Evolutionary conservation across 305 asterid genomes (phyloP).

Genomic region (Fraxinus platypoda): DNA sequence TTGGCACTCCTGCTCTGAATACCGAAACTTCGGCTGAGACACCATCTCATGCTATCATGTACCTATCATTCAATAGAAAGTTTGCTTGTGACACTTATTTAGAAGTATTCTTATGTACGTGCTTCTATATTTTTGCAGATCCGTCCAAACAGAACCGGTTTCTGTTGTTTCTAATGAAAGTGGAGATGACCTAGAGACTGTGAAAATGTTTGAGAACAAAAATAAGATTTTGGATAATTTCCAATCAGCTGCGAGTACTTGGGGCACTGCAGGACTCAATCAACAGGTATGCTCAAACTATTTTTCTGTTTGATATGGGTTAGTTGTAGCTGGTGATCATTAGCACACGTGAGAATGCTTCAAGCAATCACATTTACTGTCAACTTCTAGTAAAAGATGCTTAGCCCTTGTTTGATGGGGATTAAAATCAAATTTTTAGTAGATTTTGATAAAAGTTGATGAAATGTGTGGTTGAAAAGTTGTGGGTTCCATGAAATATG

Average conservation of each 20-base stretch:
- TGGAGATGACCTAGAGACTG: constrained; percentile 46
- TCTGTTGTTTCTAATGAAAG: constrained; percentile 39
- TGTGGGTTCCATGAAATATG: not conserved
- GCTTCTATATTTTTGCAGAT: constrained; percentile 43
- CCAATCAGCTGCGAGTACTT: constrained; percentile 38
- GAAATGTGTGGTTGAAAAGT: not conserved
- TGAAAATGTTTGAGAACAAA: constrained; percentile 55
- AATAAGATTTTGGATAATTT: constrained; percentile 42
- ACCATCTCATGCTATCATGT: constrained; percentile 50
- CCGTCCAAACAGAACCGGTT: constrained; percentile 38
- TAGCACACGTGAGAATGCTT: not conserved
- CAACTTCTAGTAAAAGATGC: not conserved
- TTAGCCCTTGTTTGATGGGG: not conserved
- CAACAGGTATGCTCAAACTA: constrained; percentile 39
- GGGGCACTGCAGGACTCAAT: constrained; percentile 45
- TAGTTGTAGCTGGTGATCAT: constrained; percentile 12
- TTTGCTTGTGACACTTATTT: constrained; percentile 12
- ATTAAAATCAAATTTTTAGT: no score
- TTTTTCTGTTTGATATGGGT: constrained; percentile 5
- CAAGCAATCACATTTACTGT: not conserved
- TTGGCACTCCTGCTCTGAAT: constrained; percentile 65
- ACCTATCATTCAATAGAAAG: constrained; percentile 24
- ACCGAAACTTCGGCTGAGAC: constrained; percentile 45
- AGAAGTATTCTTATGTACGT: constrained; percentile 19
- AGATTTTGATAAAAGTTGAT: not conserved